Percentiles rank a stretch among this genome's conserved stretches.
Conservation (phyloP, 192 early-diverging fungal species). For the Polychytrium aggregatum region DNA sequence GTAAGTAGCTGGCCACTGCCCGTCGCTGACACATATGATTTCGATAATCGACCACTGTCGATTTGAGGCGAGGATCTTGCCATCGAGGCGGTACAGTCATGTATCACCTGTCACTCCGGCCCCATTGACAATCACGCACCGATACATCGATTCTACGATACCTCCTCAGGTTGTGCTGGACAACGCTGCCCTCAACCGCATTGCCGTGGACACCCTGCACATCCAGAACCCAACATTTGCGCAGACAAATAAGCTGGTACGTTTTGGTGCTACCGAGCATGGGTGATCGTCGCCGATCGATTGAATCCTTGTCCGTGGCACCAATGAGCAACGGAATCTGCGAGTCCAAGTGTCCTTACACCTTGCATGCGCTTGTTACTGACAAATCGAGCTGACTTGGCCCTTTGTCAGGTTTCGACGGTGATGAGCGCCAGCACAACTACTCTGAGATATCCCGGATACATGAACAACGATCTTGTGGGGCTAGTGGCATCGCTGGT, state of each 20-base stretch:
- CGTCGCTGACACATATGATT: too few species aligned
- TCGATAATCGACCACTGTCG: too few species aligned
- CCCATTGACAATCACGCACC: too few species aligned
- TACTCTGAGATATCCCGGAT: constrained; percentile 94
- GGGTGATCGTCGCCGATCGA: too few species aligned
- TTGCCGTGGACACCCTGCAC: constrained; percentile 85
- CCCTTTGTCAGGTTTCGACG: constrained; percentile 65
- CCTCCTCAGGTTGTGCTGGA: constrained; percentile 70
- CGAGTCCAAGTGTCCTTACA: too few species aligned
- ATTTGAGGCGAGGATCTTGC: too few species aligned
- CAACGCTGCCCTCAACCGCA: constrained; percentile 85
- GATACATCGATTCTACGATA: too few species aligned
- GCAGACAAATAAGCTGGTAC: constrained; percentile 89
- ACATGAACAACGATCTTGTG: constrained; percentile 99
- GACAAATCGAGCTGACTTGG: background rate
- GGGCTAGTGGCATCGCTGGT: constrained; percentile 91
- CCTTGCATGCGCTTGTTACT: too few species aligned
- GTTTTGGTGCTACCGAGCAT: constrained; percentile 3
- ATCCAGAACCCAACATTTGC: constrained; percentile 89
- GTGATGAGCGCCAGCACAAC: constrained; percentile 96
- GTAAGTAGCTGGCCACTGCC: constrained; percentile 18
- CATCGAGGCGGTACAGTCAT: too few species aligned
- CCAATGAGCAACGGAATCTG: too few species aligned
- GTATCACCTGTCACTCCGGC: too few species aligned
- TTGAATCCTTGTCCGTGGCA: too few species aligned